Evolutionary conservation across 176 grass and related monocot species (phyloP), one percentile per base, ranked within the genome.

Genomic region (Aechmea fasciata): DNA sequence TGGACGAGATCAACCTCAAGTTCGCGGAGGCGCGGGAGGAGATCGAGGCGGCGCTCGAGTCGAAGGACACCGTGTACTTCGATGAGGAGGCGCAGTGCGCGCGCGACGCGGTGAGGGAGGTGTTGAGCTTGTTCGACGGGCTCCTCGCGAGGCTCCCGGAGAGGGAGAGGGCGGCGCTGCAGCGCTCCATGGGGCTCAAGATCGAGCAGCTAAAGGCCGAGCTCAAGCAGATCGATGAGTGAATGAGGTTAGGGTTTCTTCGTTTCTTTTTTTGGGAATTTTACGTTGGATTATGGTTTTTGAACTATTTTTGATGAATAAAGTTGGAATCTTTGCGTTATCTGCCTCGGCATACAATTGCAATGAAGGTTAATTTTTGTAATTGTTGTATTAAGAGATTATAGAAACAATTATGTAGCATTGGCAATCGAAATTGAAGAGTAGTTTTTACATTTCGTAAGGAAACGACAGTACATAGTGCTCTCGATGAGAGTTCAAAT

Each of bases 141-240:
- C 84, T 97, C 52, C 89, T 97, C 25, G 89, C 76, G 3, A 83
- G 76, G 73, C 67, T 97, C 24, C 81, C 89, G 47, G 83, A 88
- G 22, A 71, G 78, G 48, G 89, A 92, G 19, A 83, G 83, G 23
- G 74, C 80, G 63, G 69, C 82, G 74, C 68, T 96, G 79, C 82
- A 85, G 77, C 78, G 86, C 3, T 92, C 93, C 54, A 97, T 97
- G 93, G 89, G 93, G 51, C 93, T 97, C 59, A 97, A 97, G 87
- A 97, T 92, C 67, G 93, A 97, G 80, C 93, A 96, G 78, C 83
- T 96, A 22, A 96, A 96, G 77, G 93, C 93, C 57, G 93, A 97
- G 74, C 83, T 97, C 83, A 87, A 81, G 71, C 89, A 90, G 68
- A 79, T 96, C 55, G 89, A 96, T 69, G 93, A 92, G 61, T 87